These are phyloP conservation scores for Papiliotrema fonsecae DNA, from an alignment of 1,284 basidiomycete species.

Conservation along the genomic window DNA sequence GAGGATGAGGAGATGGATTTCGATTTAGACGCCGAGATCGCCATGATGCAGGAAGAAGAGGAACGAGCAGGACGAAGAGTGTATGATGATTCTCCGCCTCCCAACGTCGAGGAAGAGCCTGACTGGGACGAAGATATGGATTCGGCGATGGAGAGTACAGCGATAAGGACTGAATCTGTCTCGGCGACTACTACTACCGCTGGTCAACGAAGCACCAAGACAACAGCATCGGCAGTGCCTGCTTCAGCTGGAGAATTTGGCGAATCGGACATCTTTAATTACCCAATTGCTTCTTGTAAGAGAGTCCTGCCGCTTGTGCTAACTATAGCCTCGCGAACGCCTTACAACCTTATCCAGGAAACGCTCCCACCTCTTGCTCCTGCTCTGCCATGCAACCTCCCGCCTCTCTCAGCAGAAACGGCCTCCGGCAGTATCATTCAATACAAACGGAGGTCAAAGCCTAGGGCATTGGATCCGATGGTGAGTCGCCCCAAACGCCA, in stretches of 20 bases:
- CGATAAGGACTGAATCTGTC: no score
- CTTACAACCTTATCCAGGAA: slow-evolving; percentile 15
- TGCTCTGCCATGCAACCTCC: slow-evolving; percentile 6
- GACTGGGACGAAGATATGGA: slow-evolving; percentile 29
- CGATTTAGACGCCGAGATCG: slow-evolving; percentile 1
- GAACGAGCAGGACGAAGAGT: background rate
- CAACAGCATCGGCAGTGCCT: no score
- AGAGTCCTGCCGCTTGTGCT: background rate
- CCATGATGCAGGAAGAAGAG: background rate
- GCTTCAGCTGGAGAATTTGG: no score
- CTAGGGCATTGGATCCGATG: slow-evolving; percentile 7
- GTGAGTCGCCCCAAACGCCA: slow-evolving; percentile 7
- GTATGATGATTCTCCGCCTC: slow-evolving; percentile 16
- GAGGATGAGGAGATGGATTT: slow-evolving; percentile 5
- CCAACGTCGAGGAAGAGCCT: slow-evolving; percentile 23
- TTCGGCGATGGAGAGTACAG: slow-evolving; percentile 15
- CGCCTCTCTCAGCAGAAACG: slow-evolving; percentile 25
- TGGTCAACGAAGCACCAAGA: no score
- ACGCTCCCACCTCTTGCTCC: background rate
- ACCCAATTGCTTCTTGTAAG: slow-evolving; percentile 25
- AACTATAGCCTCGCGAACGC: slow-evolving; percentile 20
- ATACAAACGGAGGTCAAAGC: slow-evolving; percentile 28
- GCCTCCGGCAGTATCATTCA: slow-evolving; percentile 26
- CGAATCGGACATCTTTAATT: slow-evolving; percentile 16
- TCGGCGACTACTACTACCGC: no score